These are phyloP conservation scores for Penicillium sp. DNA, from an alignment of 2,329 filamentous ascomycete species.

Conservation along the genomic window DNA sequence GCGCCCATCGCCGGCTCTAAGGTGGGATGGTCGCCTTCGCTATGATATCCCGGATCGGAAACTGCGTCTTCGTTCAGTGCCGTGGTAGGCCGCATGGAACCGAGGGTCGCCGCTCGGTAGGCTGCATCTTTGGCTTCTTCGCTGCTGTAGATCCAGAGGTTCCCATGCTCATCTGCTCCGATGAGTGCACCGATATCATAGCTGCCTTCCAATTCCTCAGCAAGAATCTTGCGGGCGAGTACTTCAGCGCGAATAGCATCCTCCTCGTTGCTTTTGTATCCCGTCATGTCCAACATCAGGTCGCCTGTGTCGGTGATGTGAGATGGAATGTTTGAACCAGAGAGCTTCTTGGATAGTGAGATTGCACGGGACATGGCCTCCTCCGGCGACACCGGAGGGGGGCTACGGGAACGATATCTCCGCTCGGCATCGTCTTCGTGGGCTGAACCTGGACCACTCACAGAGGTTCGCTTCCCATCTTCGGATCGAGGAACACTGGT, in stretches of 20 bases:
- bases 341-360: conserved; percentile 82
- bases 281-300: conserved; percentile 97
- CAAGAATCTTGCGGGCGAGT: conserved; percentile 87
- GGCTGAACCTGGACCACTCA: conserved; percentile 14
- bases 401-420: conserved; percentile 66
- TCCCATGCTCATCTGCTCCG: conserved; percentile 91
- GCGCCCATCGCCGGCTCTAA: conserved; percentile 62
- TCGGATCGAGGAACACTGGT: conserved; percentile 38
- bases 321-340: conserved; percentile 87
- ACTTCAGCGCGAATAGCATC: conserved; percentile 89
- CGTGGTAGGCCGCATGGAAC: conserved; percentile 54
- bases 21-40: conserved; percentile 72
- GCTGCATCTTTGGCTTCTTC: conserved; percentile 93
- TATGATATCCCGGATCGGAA: conserved; percentile 94
- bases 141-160: conserved; percentile 99
- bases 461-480: conserved; percentile 8
- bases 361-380: conserved; percentile 84
- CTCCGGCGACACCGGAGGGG: conserved; percentile 68
- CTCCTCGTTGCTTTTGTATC: conserved; percentile 91
- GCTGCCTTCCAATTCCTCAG: conserved; percentile 89
- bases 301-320: conserved; percentile 91
- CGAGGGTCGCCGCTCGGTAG: conserved; percentile 62
- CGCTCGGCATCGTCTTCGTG: conserved; percentile 20
- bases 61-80: conserved; percentile 71
- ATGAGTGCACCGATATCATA: conserved; percentile 96